These are phyloP conservation scores for Brassica nigra DNA, from an alignment of 345 rosid genomes.

Conservation along the genomic window DNA sequence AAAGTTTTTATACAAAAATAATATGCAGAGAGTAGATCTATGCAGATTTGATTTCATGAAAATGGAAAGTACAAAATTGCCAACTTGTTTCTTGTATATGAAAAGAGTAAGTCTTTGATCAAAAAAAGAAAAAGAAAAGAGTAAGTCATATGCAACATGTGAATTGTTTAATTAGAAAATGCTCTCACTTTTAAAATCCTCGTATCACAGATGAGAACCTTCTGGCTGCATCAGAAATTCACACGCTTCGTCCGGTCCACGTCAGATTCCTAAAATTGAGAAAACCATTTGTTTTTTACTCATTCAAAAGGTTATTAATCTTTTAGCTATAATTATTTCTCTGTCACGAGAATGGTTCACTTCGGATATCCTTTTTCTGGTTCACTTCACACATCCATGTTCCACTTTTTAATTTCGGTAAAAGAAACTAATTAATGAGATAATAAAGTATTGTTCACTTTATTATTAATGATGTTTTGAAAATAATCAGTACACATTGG, in stretches of 20 bases:
- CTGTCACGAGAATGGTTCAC: background rate
- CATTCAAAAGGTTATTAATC: background rate
- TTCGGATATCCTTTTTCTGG: background rate
- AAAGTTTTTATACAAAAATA: background rate
- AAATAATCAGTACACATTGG: background rate
- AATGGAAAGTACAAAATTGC: background rate
- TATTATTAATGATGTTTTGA: background rate
- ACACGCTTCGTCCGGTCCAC: constrained; percentile 7
- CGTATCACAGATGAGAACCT: constrained; percentile 1
- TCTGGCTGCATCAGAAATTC: constrained; percentile 2
- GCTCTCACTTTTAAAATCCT: background rate
- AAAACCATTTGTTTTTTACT: background rate
- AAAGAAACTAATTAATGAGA: background rate
- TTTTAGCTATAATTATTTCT: background rate
- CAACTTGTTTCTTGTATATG: background rate
- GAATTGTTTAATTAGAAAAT: background rate
- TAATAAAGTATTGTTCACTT: background rate
- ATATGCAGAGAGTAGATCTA: background rate
- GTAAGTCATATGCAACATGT: background rate
- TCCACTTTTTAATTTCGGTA: background rate
- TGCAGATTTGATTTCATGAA: background rate
- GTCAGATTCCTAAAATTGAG: background rate
- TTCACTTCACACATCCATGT: background rate
- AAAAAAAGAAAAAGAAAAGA: background rate
- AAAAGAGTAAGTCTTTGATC: background rate